Evolutionary conservation across 2,329 filamentous ascomycete species (phyloP).

Genomic region (Coleophoma cylindrospora): DNA sequence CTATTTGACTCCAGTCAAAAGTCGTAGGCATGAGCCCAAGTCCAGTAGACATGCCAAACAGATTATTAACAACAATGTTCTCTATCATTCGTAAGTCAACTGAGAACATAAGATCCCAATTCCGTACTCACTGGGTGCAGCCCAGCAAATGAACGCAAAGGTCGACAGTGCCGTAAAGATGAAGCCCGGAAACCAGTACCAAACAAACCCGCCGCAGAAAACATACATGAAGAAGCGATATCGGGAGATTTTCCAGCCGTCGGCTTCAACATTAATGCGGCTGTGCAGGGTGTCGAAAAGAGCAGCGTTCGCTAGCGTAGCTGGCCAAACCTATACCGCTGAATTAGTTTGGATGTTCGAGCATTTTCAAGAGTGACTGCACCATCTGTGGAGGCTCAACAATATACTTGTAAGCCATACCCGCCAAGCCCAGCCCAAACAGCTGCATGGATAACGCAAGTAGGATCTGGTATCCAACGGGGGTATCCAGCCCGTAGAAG

Average conservation of each 20-base stretch:
- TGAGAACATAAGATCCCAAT: not conserved
- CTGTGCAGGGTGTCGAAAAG: constrained; percentile 49
- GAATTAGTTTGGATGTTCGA: constrained; percentile 36
- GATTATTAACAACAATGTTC: constrained; percentile 61
- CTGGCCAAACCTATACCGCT: constrained; percentile 17
- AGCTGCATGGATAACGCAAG: not conserved
- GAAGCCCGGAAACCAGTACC: constrained; percentile 56
- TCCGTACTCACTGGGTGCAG: not conserved
- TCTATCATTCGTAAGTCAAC: constrained; percentile 12
- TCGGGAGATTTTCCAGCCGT: constrained; percentile 44
- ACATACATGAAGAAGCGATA: constrained; percentile 1
- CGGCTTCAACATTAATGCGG: constrained; percentile 42
- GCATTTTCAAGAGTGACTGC: not conserved
- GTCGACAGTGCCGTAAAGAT: constrained; percentile 57
- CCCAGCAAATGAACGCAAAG: constrained; percentile 2
- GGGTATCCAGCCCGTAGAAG: constrained; percentile 31
- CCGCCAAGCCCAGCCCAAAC: constrained; percentile 1
- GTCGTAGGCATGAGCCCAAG: constrained; percentile 64
- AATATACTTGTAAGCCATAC: constrained; percentile 1
- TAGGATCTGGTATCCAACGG: not conserved
- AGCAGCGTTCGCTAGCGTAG: constrained; percentile 11
- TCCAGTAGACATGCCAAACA: constrained; percentile 65
- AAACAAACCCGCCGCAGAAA: constrained; percentile 24
- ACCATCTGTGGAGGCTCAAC: constrained; percentile 1
- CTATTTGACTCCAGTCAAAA: constrained; percentile 71